Evolutionary conservation across 768 basidiomycete species (phyloP), one percentile per base, ranked within the genome.

Genomic region (Mycena vitilis): DNA sequence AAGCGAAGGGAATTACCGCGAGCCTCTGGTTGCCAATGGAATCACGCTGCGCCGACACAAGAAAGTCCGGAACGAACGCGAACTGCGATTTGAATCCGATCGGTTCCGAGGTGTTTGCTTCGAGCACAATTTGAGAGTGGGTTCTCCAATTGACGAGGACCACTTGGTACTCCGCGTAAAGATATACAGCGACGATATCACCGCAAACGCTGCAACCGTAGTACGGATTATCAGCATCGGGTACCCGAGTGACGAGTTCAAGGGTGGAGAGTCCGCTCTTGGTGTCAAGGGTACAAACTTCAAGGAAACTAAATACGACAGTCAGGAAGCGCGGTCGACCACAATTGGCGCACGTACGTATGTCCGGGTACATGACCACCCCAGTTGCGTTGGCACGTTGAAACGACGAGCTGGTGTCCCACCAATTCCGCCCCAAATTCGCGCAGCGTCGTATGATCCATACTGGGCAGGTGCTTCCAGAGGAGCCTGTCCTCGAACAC

Each of bases 81-180:
- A 57, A 45, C 23, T 20, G 60, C n/a, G 10, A 38, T 40, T 40
- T 18, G 44, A 15, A 40, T 40, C 4, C 3, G 1, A 25, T 45
- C 4, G 18, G 30, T 25, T 15, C 9, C 5, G 11, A 57, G 8
- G 8, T 30, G 30, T 30, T 30, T 30, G 30, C 30, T 30, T 30
- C 30, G 30, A 57, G 13, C 20, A 57, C 42, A 48, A 30, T 30
- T 30, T 47, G 47, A 12, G 63, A 64, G 55, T 7, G 9, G 47
- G 23, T 57, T 1, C 63, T 44, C 63, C 63, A 64, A 47, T 64
- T 56, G 44, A 64, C 47, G 37, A 64, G 53, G 8, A 51, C 34
- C 18, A 64, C 36, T 11, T 48, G 1, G 11, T 15, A 15, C 40
- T 13, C 5, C 22, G 1, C 13, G 22, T 34, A 2, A 15, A 65